Evolutionary conservation across 768 basidiomycete genomes (phyloP), one percentile per base, ranked within the genome.

Genomic region (Russula lepida): DNA sequence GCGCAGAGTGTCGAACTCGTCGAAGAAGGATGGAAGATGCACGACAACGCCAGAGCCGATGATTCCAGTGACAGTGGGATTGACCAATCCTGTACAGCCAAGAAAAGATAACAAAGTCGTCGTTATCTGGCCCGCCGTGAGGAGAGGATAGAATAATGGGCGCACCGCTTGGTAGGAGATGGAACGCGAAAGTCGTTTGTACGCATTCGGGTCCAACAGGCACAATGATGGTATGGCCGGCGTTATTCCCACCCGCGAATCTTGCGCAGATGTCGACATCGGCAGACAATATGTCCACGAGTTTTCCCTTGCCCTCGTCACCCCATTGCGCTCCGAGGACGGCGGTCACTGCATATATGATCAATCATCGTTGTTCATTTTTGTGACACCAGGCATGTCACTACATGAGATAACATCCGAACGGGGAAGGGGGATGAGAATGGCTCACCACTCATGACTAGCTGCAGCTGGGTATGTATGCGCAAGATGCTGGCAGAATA

Each of bases 231-330:
- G 97, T 98, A 75, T 99, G 97, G 2, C 97, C 97, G 25, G 97
- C 97, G 71, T 99, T 99, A 77, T 98, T 98, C 12, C 97, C 97
- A 15, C 97, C 97, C 13, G 97, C 97, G 72, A 93, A 98, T 50
- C 97, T 83, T 21, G 94, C 95, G 69, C 95, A 98, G 71, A 98
- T 72, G 73, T 99, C 97, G 61, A 83, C 80, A 46, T 95, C 83
- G 15, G 88, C 90, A 41, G 94, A 83, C 66, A 99, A 81, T 70
- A 99, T 92, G 72, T 99, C 97, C 60, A 97, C 97, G 58, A 99
- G 84, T 76, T 99, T 98, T 17, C 92, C 92, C 73, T 92, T 91
- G 66, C 92, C 91, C 73, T 93, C 92, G 71, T 94, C 92, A 49
- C 92, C 92, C 92, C 92, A 95, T 70, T 95, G 92, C 37, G 89